phyloP scores from a whole-genome alignment of 805 yeast species.

The Ogataea angusta region DNA sequence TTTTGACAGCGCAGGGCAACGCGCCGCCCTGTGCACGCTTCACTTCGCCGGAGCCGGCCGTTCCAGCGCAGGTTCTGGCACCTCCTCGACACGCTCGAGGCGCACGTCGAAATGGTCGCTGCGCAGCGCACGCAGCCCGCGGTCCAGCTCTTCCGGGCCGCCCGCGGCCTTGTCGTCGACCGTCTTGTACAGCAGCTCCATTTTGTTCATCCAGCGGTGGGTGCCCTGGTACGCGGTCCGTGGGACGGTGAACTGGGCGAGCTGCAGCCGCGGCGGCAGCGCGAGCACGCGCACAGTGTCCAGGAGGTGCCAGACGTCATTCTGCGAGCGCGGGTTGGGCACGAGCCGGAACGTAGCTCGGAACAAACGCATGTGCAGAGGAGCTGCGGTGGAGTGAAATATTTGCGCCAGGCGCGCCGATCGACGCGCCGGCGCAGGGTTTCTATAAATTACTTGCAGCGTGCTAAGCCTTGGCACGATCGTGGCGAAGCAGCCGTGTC shows the following conservation, averaged over 20 bases:
- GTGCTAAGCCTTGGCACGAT: background rate
- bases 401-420: background rate
- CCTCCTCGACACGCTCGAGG: no score
- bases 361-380: conserved; percentile 1
- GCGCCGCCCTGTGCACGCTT: no score
- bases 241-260: conserved; percentile 8
- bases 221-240: conserved; percentile 14
- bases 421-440: background rate
- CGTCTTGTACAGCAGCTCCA: no score
- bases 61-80: no score
- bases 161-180: no score
- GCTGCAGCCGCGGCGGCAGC: background rate
- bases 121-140: no score
- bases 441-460: background rate
- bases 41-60: no score
- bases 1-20: no score
- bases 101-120: no score
- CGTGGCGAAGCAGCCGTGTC: background rate
- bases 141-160: no score
- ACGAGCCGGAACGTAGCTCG: conserved; percentile 7
- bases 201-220: no score
- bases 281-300: conserved; percentile 2
- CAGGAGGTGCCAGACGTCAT: conserved; percentile 22
- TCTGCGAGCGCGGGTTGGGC: conserved; percentile 21
- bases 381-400: no score